A percentile compares a stretch with the other conserved stretches of the same genome.
These are phyloP conservation scores for Venturia aucupariae DNA, from an alignment of 2,329 filamentous ascomycete genomes.

Conservation along the genomic window DNA sequence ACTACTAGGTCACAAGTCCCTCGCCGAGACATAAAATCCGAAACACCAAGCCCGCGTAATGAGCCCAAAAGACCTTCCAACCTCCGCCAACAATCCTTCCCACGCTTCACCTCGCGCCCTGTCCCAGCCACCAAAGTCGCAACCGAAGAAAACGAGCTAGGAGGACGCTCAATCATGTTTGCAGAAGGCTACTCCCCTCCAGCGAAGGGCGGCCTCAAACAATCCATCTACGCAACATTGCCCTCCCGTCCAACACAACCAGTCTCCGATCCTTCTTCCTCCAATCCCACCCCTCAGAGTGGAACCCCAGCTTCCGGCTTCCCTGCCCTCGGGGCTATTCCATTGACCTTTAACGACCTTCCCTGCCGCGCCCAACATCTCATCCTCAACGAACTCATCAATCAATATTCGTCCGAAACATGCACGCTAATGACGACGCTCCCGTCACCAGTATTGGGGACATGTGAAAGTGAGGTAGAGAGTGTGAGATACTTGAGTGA, in stretches of 20 bases:
- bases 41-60: neutral
- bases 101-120: constrained; percentile 63
- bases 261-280: neutral
- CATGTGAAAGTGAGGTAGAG: constrained; percentile 57
- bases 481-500: constrained; percentile 68
- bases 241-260: neutral
- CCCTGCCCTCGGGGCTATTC: constrained; percentile 51
- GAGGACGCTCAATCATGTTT: constrained; percentile 68
- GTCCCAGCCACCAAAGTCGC: constrained; percentile 62
- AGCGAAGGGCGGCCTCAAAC: neutral
- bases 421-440: constrained; percentile 77
- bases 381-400: constrained; percentile 78
- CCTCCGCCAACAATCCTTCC: constrained; percentile 46
- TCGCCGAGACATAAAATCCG: neutral
- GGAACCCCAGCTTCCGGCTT: constrained; percentile 31
- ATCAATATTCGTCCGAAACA: constrained; percentile 43
- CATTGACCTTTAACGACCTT: constrained; percentile 77
- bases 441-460: constrained; percentile 71
- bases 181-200: constrained; percentile 35
- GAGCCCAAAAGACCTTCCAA: constrained; percentile 35
- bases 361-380: constrained; percentile 77
- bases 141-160: constrained; percentile 42
- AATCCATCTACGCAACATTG: neutral
- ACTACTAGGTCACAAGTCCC: neutral
- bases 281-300: neutral